Evolutionary conservation across 1,284 basidiomycete genomes (phyloP).

Genomic region (Ustilago hordei): DNA sequence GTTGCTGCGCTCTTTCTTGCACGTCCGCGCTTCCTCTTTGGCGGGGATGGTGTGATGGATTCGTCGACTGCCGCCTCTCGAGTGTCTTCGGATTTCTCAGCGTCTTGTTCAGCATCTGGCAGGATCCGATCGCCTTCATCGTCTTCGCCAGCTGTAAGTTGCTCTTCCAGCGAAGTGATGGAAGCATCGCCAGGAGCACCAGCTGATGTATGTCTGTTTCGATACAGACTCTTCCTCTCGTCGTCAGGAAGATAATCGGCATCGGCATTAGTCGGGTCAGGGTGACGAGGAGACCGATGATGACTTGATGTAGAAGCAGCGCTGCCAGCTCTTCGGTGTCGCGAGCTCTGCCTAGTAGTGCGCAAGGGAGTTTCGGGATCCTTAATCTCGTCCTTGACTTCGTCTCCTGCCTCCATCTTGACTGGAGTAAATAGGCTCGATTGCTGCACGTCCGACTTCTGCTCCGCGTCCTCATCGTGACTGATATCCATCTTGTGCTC

Average conservation of each 20-base stretch:
- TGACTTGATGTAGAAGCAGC: slow-evolving; percentile 25
- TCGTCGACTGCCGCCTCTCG: background rate
- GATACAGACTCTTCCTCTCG: slow-evolving; percentile 25
- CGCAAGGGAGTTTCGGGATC: slow-evolving; percentile 20
- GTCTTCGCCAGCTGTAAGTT: slow-evolving; percentile 8
- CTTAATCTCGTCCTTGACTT: background rate
- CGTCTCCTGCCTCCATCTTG: background rate
- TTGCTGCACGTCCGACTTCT: slow-evolving; percentile 2
- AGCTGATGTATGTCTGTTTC: slow-evolving; percentile 26
- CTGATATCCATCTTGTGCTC: background rate
- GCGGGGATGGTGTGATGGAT: background rate
- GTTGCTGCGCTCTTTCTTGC: slow-evolving; percentile 19
- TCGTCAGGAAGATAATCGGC: slow-evolving; percentile 48
- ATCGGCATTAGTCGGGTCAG: slow-evolving; percentile 33
- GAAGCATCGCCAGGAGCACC: slow-evolving; percentile 21
- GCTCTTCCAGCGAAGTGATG: slow-evolving; percentile 37
- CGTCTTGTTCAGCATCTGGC: background rate
- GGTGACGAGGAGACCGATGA: slow-evolving; percentile 41
- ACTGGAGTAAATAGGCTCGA: background rate
- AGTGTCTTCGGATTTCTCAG: background rate
- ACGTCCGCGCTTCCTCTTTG: slow-evolving; percentile 25
- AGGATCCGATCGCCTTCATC: background rate
- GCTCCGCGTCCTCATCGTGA: background rate
- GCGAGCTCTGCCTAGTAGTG: slow-evolving; percentile 13
- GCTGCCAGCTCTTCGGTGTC: slow-evolving; percentile 23